phyloP scores from a whole-genome alignment of 2,329 filamentous ascomycete species.

The Colletotrichum orbiculare region DNA sequence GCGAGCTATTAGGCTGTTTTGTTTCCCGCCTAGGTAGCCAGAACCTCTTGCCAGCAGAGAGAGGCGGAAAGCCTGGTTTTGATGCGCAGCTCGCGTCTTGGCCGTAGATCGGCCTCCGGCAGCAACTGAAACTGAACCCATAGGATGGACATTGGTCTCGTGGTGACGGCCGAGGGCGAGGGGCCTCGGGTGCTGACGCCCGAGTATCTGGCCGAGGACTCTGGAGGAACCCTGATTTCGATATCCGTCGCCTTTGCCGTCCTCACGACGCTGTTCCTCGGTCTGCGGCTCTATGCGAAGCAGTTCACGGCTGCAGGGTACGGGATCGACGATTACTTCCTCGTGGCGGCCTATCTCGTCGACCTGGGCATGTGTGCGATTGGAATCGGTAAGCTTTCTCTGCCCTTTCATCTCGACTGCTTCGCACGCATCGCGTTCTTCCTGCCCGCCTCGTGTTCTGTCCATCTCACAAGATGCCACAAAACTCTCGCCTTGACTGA shows the following conservation, averaged over 20 bases:
- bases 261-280: slow-evolving; percentile 30
- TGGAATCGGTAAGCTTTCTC: slow-evolving; percentile 26
- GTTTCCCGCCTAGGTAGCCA: slow-evolving; percentile 6
- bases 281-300: slow-evolving; percentile 25
- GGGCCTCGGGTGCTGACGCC: slow-evolving; percentile 5
- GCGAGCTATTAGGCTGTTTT: neutral
- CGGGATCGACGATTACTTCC: slow-evolving; percentile 31
- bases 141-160: slow-evolving; percentile 16
- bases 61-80: slow-evolving; percentile 3
- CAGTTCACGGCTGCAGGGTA: slow-evolving; percentile 32
- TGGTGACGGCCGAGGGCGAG: slow-evolving; percentile 9
- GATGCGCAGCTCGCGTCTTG: slow-evolving; percentile 29
- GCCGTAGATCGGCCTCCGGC: slow-evolving; percentile 27
- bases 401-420: neutral
- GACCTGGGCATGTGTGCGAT: slow-evolving; percentile 33
- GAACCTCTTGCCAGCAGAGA: too few species aligned
- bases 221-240: slow-evolving; percentile 33
- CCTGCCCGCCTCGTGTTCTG: too few species aligned
- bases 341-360: slow-evolving; percentile 30
- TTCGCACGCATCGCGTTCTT: too few species aligned
- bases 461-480: neutral
- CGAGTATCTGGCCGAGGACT: slow-evolving; percentile 30
- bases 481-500: slow-evolving; percentile 17
- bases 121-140: neutral
- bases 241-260: slow-evolving; percentile 38